Conservation (phyloP, 2,329 filamentous ascomycete genomes). For the Dryadomyces quercivorus region DNA sequence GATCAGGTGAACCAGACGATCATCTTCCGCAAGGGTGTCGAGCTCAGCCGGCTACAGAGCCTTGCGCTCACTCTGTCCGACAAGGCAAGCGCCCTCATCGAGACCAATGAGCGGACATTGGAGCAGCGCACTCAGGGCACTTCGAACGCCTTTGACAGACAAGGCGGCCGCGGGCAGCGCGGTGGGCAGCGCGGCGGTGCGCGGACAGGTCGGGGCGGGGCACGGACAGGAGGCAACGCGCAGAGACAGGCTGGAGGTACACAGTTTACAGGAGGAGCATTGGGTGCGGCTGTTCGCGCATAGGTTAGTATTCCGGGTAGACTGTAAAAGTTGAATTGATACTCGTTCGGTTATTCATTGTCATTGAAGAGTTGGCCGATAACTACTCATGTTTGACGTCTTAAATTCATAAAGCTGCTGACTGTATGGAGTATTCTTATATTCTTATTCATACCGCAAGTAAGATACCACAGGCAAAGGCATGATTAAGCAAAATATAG, state of each 20-base stretch:
- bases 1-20: conserved; percentile 96
- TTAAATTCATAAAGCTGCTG: no score
- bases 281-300: conserved; percentile 56
- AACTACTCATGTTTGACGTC: not conserved
- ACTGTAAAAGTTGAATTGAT: not conserved
- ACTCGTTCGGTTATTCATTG: not conserved
- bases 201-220: conserved; percentile 49
- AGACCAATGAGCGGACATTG: conserved; percentile 92
- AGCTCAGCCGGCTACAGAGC: conserved; percentile 90
- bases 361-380: not conserved
- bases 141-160: conserved; percentile 86
- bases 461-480: no score
- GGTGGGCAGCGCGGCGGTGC: conserved; percentile 53
- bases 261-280: conserved; percentile 70
- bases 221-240: conserved; percentile 42
- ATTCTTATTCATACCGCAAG: no score
- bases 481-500: no score
- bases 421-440: no score
- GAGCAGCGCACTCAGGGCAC: conserved; percentile 96
- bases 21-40: conserved; percentile 98
- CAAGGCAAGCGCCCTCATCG: conserved; percentile 91
- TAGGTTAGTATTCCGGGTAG: conserved; percentile 19
- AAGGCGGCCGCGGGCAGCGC: conserved; percentile 65
- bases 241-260: conserved; percentile 61
- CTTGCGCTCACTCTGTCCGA: conserved; percentile 87